Evolutionary conservation across 2,329 filamentous ascomycete species (phyloP).

Genomic region (Myriosclerotinia duriaeana): DNA sequence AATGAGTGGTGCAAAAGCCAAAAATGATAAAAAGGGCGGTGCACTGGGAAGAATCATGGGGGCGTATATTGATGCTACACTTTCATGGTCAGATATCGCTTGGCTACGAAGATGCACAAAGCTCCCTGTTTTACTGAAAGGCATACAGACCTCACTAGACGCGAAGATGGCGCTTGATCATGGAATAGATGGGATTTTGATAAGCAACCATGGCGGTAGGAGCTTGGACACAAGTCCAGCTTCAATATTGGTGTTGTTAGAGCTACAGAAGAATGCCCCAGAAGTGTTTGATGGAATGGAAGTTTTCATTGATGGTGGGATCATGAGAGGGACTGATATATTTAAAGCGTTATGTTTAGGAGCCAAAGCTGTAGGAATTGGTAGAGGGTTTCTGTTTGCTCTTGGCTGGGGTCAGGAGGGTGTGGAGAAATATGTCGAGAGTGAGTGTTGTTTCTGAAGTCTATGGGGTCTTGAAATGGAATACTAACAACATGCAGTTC

Average conservation of each 20-base stretch:
- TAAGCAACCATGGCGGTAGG: constrained; percentile 70
- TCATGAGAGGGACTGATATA: constrained; percentile 64
- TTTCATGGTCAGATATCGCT: constrained; percentile 63
- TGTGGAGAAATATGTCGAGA: constrained; percentile 52
- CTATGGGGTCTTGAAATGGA: not conserved
- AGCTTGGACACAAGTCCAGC: constrained; percentile 52
- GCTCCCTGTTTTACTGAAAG: constrained; percentile 64
- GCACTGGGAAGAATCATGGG: constrained; percentile 57
- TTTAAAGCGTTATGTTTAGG: constrained; percentile 67
- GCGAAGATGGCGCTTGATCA: constrained; percentile 58
- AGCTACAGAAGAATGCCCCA: constrained; percentile 61
- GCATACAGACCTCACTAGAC: constrained; percentile 66
- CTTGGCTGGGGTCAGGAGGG: constrained; percentile 62
- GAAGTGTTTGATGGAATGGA: constrained; percentile 60
- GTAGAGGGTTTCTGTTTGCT: constrained; percentile 59
- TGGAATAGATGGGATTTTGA: constrained; percentile 65
- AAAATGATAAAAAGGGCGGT: constrained; percentile 55
- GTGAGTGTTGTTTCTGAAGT: constrained; percentile 43
- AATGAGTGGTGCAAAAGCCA: constrained; percentile 50
- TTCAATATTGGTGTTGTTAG: constrained; percentile 58
- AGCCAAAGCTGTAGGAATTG: constrained; percentile 62
- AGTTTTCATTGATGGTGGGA: constrained; percentile 64
- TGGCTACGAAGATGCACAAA: constrained; percentile 61
- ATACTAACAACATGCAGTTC: constrained; percentile 41
- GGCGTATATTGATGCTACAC: constrained; percentile 55